phyloP scores from a whole-genome alignment of 306 rosid genomes.

The Betula pendula region DNA sequence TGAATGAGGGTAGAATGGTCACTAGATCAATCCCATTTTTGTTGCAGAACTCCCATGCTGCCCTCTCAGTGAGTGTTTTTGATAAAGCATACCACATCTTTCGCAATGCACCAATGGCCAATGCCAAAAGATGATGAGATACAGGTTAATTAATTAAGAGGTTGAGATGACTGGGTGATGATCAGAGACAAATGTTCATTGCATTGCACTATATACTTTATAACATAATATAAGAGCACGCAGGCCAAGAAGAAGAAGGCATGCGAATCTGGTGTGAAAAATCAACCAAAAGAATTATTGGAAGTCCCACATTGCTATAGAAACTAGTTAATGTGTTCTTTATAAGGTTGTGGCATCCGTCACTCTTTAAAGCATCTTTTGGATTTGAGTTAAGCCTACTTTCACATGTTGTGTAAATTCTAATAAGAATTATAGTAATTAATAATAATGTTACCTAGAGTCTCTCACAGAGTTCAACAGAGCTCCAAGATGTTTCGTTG shows the following conservation, averaged over 20 bases:
- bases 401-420: no score
- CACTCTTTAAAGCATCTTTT: no score
- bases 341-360: no score
- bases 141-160: background rate
- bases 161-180: background rate
- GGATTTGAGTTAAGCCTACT: no score
- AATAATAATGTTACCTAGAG: conserved; percentile 51
- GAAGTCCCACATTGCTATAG: no score
- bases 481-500: conserved; percentile 81
- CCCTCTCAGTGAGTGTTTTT: conserved; percentile 71
- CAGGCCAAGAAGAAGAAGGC: background rate
- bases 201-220: no score
- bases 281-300: background rate
- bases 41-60: conserved; percentile 85
- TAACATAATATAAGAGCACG: no score
- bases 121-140: background rate
- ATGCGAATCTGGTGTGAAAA: background rate
- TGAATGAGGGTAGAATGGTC: conserved; percentile 62
- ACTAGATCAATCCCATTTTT: conserved; percentile 62
- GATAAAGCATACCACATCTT: conserved; percentile 78
- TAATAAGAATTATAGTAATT: background rate
- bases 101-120: background rate
- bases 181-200: no score
- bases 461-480: conserved; percentile 51
- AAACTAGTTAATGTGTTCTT: no score